Evolutionary conservation across 2,329 filamentous ascomycete species (phyloP).

Genomic region (Ophiosphaerella korrae): DNA sequence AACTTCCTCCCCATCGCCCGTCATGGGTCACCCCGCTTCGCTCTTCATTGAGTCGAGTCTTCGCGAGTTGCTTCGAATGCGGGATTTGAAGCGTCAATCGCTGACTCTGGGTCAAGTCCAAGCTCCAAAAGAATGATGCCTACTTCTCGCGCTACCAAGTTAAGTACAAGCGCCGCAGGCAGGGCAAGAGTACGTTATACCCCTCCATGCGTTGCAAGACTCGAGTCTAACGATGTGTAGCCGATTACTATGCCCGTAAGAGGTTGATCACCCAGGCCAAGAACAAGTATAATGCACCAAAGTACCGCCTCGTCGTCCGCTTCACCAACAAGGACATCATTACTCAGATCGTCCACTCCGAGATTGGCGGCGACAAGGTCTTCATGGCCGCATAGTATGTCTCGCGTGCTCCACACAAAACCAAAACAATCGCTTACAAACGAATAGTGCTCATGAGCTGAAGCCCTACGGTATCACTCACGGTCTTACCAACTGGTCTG

Average conservation of each 20-base stretch:
- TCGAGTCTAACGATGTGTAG: slow-evolving; percentile 64
- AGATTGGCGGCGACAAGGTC: slow-evolving; percentile 98
- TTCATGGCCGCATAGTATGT: slow-evolving; percentile 58
- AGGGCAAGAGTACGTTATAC: slow-evolving; percentile 90
- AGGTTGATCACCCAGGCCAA: slow-evolving; percentile 99
- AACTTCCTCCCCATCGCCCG: slow-evolving; percentile 11
- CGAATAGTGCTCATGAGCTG: slow-evolving; percentile 79
- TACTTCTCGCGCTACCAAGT: slow-evolving; percentile 99
- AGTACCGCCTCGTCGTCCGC: slow-evolving; percentile 99
- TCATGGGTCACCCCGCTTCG: slow-evolving; percentile 34
- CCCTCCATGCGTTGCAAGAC: not conserved
- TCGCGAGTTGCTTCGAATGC: slow-evolving; percentile 91
- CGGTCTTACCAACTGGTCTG: slow-evolving; percentile 99
- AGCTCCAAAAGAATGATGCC: slow-evolving; percentile 94
- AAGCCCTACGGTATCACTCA: slow-evolving; percentile 96
- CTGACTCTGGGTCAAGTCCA: slow-evolving; percentile 95
- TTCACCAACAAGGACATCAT: slow-evolving; percentile 99
- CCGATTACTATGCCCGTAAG: slow-evolving; percentile 99
- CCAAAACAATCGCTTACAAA: slow-evolving; percentile 9
- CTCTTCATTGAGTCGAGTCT: slow-evolving; percentile 43
- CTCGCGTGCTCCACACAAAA: not conserved
- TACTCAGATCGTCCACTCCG: slow-evolving; percentile 93
- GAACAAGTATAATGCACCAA: slow-evolving; percentile 99
- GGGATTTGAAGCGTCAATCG: slow-evolving; percentile 97
- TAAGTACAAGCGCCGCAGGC: slow-evolving; percentile 97